Conservation (phyloP, 192 early-diverging fungal genomes). For the Coemansia sp. region DNA sequence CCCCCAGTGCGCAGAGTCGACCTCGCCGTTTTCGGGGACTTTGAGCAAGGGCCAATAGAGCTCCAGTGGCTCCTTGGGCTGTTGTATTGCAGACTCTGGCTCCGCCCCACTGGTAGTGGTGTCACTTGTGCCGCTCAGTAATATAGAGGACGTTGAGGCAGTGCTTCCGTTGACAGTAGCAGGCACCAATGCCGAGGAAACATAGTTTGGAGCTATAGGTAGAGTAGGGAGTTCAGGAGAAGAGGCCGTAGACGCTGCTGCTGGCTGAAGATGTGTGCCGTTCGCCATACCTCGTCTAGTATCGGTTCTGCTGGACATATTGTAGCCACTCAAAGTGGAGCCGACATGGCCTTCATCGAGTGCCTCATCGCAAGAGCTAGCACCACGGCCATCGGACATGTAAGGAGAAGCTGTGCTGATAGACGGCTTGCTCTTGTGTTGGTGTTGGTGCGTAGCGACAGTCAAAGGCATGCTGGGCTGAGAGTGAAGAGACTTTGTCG, state of each 20-base stretch:
- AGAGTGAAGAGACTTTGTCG: background rate
- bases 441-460: background rate
- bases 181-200: background rate
- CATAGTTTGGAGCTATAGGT: background rate
- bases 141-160: background rate
- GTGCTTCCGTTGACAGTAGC: background rate
- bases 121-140: background rate
- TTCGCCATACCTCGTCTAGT: background rate
- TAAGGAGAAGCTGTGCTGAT: background rate
- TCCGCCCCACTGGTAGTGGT: background rate
- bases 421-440: background rate
- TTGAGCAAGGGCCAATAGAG: conserved; percentile 1
- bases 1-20: conserved; percentile 17
- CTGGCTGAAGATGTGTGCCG: background rate
- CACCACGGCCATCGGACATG: background rate
- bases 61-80: background rate
- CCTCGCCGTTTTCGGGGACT: background rate
- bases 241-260: background rate
- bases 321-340: background rate
- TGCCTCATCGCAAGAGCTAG: background rate
- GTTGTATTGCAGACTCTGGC: background rate
- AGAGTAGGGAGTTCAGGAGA: background rate
- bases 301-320: background rate
- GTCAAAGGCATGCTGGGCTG: background rate
- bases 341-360: background rate